Conservation (phyloP, 805 yeast species). For the Barnettozyma californica region DNA sequence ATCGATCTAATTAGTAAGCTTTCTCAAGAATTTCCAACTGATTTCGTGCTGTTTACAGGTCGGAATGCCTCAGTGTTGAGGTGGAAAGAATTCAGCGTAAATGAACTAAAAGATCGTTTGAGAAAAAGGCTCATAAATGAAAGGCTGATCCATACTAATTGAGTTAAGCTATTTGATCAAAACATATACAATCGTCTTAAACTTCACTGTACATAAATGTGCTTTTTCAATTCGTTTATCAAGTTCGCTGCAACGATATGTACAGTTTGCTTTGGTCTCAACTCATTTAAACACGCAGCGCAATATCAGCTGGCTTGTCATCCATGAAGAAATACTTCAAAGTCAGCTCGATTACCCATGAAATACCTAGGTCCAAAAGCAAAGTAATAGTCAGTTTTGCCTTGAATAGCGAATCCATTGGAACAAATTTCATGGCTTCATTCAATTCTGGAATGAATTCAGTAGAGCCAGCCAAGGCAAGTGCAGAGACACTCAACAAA, state of each 20-base stretch:
- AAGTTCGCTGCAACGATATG: background rate
- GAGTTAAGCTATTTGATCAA: background rate
- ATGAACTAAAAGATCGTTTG: conserved; percentile 9
- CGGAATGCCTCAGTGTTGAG: conserved; percentile 14
- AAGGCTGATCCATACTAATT: background rate
- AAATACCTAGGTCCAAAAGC: conserved; percentile 66
- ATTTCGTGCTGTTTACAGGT: conserved; percentile 16
- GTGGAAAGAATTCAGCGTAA: conserved; percentile 23
- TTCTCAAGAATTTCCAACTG: conserved; percentile 16
- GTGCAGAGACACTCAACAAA: conserved; percentile 79
- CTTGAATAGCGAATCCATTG: conserved; percentile 73
- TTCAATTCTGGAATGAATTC: conserved; percentile 93
- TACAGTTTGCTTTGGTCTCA: background rate
- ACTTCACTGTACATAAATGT: background rate
- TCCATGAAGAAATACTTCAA: conserved; percentile 87
- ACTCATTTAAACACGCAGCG: conserved; percentile 31
- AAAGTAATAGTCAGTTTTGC: conserved; percentile 67
- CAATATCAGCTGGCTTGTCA: conserved; percentile 88
- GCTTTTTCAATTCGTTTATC: background rate
- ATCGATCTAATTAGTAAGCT: conserved; percentile 16
- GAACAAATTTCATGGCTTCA: conserved; percentile 87
- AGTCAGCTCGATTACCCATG: conserved; percentile 74
- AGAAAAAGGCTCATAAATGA: background rate
- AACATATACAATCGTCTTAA: background rate
- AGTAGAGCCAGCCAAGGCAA: conserved; percentile 88